Evolutionary conservation across 495 filamentous ascomycete genomes (phyloP), one percentile per base, ranked within the genome.

Genomic region (Chaetomium tenue): DNA sequence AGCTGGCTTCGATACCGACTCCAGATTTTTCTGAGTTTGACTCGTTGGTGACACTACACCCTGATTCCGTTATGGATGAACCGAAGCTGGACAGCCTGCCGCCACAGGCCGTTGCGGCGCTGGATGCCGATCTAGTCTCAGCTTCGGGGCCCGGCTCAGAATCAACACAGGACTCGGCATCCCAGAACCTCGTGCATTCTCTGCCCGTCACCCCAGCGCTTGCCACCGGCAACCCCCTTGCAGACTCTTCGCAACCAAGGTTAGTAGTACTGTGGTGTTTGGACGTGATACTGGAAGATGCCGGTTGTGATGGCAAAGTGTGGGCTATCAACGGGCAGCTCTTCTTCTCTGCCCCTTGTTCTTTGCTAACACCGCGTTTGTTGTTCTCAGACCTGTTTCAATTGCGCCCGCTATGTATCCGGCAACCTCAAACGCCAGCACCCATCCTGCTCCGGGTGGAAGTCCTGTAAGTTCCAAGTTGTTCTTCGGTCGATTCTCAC

Each of bases 381-480:
- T 22, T 54, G 28, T 30, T 30, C 7, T 13, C 50, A 73, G 72
- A 42, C 71, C 72, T 11, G 58, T 73, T 15, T 60, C 72, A 2
- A 74, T 74, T 55, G 72, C 69, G 40, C 72, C 71, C 15, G 64
- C 68, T 33, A 69, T 70, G 66, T 88, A 63, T 56, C 58, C 87
- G 72, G 77, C 84, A 58, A 84, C 87, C 12, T 88, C 88, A 26
- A 87, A 87, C 11, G 88, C 89, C 33, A 86, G 86, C 15, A 88
- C 87, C 0, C 83, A 83, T 53, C 88, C 85, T 65, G 87, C 87
- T 53, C 84, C 85, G 68, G 85, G 84, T 33, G 88, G 85, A 64
- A 85, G 82, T 63, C 81, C 87, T 66, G 89, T 91, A 79, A 83
- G 88, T 82, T 20, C 63, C 20, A 5, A 39, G 58, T 58, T 33